Base-by-base conservation (phyloP, 2,329 filamentous ascomycete genomes). In the Cryphonectria naterciae region DNA sequence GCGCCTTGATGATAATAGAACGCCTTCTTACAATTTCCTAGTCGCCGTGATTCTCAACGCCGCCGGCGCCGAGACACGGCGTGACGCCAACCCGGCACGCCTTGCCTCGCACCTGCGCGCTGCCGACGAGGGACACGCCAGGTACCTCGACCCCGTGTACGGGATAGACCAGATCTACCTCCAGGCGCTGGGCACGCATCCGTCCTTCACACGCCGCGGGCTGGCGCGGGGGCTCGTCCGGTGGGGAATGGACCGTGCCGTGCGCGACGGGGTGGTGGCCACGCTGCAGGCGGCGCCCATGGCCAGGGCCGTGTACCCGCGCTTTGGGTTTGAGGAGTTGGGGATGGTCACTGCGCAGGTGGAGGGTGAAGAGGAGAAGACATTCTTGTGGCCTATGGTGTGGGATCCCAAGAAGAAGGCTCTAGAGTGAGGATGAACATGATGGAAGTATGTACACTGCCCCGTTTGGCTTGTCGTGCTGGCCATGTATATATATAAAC, bases 161-260 rank as follows among this genome's bases (percentile, higher is more conserved):
- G 61, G 60, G 8, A 56, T 1, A 35, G 43, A 69, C 46, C 67
- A 69, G 28, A 63, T 69, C 15, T 43, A 69, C 37, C 60, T 69
- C n/a, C 43, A 58, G 37, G 67, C 58, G 32, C 49, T 69, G 28
- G 67, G 67, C 28, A 69, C 67, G 25, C 67, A 64, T n/a, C 60
- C 67, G 37, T 52, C 39, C 25, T 67, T 60, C 25, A 25, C 25
- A 10, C 62, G 54, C 19, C 49, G 63, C 8, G 68, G 68, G 8
- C 22, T 66, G 37, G 68, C 49, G 11, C 11, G 46, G 22, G 28
- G 25, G 19, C 54, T 70, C 17, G 49, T 52, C 19, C 63, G 56
- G 19, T 70, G 68, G 68, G 68, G 68, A 8, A 66, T 62, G 56
- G 64, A 70, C n/a, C 62, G 56, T n/a, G 68, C 68, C 22, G 64